Evolutionary conservation across 2,329 filamentous ascomycete species (phyloP), one percentile per base, ranked within the genome.

Genomic region (Fusarium anguioides): DNA sequence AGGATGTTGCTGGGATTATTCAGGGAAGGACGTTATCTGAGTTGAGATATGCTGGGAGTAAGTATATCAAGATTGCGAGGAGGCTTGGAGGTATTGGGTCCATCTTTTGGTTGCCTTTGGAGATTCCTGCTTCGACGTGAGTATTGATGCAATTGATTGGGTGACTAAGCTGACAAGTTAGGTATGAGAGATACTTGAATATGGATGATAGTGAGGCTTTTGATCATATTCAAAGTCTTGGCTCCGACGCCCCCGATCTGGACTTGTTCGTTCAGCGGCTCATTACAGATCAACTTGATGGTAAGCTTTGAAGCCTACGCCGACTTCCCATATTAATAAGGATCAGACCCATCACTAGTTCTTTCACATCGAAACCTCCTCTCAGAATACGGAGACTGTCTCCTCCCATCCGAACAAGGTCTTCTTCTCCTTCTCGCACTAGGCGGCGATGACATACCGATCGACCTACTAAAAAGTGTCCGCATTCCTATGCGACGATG

Each of bases 1-100:
- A 61, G 2, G 57, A 61, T 14, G 56, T 77, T 4, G 59, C 71
- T 20, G 40, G 39, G 3, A 27, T 74, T 3, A 60, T 72, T 3
- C 65, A 71, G 12, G 70, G 70, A 2, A 52, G 69, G 0, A 75
- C 72, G 8, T 44, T 67, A 2, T 60, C 72, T 0, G 76, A 78
- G 5, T 35, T 78, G 17, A 60, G 74, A 4, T 75, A 77, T 54
- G 73, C 75, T 0, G 76, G 76, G 0, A 75, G 70, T 26, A 78
- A 78, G 50, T 78, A 78, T 9, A 73, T 78, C 56, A 77, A 77
- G 50, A 75, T 78, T 23, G 74, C 73, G 0, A 62, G 76, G 4
- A 64, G 69, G 26, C 63, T 78, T 4, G 74, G 74, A 2, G 70
- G 70, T 2, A 58, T 77, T 4, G 76, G 76, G 0, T 69, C 74